These are phyloP conservation scores for Ustilago bromivora DNA, from an alignment of 1,284 basidiomycete species.

Conservation along the genomic window DNA sequence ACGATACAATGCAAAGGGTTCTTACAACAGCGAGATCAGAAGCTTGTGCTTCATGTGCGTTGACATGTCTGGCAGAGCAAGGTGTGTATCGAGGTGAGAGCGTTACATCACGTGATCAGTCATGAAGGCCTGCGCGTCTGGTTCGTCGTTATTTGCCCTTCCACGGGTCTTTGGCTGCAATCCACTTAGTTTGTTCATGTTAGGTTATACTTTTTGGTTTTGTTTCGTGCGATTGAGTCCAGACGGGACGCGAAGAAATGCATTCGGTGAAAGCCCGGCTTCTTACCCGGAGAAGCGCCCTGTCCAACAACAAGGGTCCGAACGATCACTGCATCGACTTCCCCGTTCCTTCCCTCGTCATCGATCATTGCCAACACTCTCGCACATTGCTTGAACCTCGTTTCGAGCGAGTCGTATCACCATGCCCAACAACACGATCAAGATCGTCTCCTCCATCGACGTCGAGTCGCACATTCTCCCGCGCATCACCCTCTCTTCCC, in stretches of 20 bases:
- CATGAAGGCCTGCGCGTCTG: no score
- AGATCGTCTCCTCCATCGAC: slow-evolving; percentile 1
- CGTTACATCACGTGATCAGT: background rate
- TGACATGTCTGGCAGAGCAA: background rate
- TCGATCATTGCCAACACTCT: background rate
- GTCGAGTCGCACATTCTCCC: slow-evolving; percentile 4
- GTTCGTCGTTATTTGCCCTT: no score
- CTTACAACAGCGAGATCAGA: background rate
- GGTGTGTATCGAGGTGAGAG: background rate
- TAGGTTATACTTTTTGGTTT: no score
- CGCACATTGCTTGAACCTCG: background rate
- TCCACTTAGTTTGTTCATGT: no score
- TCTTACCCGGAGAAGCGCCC: background rate
- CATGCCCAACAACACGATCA: background rate
- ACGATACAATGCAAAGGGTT: background rate
- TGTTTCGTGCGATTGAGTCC: no score
- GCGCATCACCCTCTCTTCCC: background rate
- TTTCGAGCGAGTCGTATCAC: background rate
- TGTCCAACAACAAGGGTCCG: background rate
- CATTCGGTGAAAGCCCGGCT: slow-evolving; percentile 4
- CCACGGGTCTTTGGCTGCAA: no score
- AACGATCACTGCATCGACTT: background rate
- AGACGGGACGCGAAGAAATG: background rate
- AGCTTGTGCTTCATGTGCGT: background rate
- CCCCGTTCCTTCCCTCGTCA: no score